phyloP scores from a whole-genome alignment of 768 basidiomycete genomes.

The Polyporus arcularius region DNA sequence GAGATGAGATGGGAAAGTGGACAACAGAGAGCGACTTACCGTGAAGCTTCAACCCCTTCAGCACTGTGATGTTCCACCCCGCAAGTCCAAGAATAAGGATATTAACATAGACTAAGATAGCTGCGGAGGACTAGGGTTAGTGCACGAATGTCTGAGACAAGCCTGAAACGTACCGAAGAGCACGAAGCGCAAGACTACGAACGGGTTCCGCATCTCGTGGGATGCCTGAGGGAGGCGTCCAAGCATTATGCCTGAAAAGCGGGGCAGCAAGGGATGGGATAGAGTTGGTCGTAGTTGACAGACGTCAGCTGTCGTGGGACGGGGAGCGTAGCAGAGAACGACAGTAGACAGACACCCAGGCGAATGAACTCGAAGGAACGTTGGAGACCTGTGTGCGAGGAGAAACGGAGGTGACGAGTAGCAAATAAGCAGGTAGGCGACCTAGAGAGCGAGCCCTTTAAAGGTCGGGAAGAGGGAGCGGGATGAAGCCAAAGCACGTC shows the following conservation, averaged over 20 bases:
- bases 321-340: slow-evolving; percentile 5
- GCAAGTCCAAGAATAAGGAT: slow-evolving; percentile 56
- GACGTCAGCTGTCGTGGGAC: slow-evolving; percentile 5
- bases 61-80: slow-evolving; percentile 54
- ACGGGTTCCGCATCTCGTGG: slow-evolving; percentile 46
- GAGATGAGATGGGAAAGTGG: not conserved
- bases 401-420: not conserved
- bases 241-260: slow-evolving; percentile 2
- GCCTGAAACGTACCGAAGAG: slow-evolving; percentile 52
- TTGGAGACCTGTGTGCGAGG: not conserved
- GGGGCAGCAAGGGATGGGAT: not conserved
- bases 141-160: not conserved
- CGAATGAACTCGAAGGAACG: slow-evolving; percentile 2
- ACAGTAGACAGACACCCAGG: slow-evolving; percentile 1
- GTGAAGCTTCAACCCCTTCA: slow-evolving; percentile 34
- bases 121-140: slow-evolving; percentile 27
- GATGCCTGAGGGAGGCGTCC: slow-evolving; percentile 4
- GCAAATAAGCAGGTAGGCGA: slow-evolving; percentile 1
- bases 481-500: slow-evolving; percentile 4
- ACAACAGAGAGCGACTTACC: slow-evolving; percentile 32
- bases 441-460: slow-evolving; percentile 1
- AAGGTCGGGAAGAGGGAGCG: slow-evolving; percentile 3
- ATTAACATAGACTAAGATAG: slow-evolving; percentile 52
- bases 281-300: not conserved
- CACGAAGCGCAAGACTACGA: slow-evolving; percentile 58